A percentile compares a stretch with the other conserved stretches of the same genome.
Evolutionary conservation across 345 rosid genomes (phyloP).

Genomic region (Brassica rapa): DNA sequence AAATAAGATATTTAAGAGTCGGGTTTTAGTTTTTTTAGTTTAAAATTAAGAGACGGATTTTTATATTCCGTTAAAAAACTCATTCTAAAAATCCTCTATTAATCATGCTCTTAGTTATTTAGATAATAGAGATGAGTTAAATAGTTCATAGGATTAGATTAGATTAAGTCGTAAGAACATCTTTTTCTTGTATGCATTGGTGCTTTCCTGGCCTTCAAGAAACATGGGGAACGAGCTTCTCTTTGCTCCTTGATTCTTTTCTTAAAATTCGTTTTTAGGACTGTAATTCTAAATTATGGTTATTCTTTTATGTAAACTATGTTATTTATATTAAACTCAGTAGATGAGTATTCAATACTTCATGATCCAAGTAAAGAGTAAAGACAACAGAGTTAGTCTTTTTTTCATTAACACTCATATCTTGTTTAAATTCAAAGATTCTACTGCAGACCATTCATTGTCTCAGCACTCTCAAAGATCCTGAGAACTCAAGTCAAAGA

Average conservation of each 20-base stretch:
- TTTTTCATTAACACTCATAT: not conserved
- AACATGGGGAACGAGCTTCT: not conserved
- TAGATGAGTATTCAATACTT: constrained; percentile 6
- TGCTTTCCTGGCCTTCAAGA: not conserved
- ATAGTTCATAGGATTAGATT: too few species aligned
- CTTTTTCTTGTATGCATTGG: too few species aligned
- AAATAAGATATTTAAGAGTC: too few species aligned
- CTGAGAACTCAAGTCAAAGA: constrained; percentile 15
- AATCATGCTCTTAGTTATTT: too few species aligned
- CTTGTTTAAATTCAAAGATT: not conserved
- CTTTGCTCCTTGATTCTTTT: not conserved
- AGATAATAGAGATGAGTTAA: too few species aligned
- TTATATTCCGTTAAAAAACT: too few species aligned
- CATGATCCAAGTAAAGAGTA: not conserved
- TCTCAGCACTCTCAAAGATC: constrained; percentile 23
- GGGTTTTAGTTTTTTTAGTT: too few species aligned
- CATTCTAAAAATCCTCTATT: too few species aligned
- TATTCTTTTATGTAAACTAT: constrained; percentile 3
- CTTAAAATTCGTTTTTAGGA: not conserved
- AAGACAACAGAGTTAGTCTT: not conserved
- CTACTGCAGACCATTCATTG: not conserved
- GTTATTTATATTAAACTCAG: not conserved
- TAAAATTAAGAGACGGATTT: too few species aligned
- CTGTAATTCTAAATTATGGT: constrained; percentile 23
- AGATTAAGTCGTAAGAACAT: too few species aligned